Evolutionary conservation across 202 grass and related monocot species (phyloP).

Genomic region (Saccharum hybrid): DNA sequence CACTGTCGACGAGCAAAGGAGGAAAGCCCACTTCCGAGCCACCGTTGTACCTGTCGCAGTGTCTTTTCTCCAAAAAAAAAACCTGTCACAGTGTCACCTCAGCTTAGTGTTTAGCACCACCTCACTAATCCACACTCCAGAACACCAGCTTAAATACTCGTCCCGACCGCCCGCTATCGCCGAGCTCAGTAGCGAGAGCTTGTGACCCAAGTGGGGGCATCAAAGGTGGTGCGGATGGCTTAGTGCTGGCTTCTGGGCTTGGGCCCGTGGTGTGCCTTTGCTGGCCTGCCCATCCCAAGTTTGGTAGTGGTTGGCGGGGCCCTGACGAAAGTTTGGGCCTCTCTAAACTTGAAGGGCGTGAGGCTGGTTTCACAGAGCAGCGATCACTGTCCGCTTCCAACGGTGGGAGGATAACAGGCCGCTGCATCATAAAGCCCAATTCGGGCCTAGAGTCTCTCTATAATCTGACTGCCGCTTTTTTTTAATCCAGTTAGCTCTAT

Average conservation of each 20-base stretch:
- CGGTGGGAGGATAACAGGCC: neutral
- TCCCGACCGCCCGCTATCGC: neutral
- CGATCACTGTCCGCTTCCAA: too few species aligned
- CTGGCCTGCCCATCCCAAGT: slow-evolving; percentile 5
- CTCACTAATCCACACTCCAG: neutral
- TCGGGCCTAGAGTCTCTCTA: neutral
- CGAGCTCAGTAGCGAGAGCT: neutral
- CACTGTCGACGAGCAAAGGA: too few species aligned
- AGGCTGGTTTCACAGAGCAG: too few species aligned
- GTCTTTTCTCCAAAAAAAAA: neutral
- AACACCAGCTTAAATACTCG: neutral
- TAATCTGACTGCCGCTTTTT: neutral
- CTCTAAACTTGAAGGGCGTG: neutral
- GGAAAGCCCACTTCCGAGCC: neutral
- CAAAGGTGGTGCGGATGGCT: slow-evolving; percentile 18
- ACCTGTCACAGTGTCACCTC: too few species aligned
- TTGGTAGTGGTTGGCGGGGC: neutral
- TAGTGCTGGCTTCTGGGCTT: neutral
- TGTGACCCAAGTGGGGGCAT: neutral
- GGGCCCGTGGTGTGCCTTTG: neutral
- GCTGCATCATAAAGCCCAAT: neutral
- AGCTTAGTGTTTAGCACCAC: slow-evolving; percentile 12
- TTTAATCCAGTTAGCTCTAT: too few species aligned
- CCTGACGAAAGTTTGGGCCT: neutral
- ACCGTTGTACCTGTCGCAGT: neutral